Evolutionary conservation across 257 asterid species (phyloP).

Genomic region (Salvia miltiorrhiza): DNA sequence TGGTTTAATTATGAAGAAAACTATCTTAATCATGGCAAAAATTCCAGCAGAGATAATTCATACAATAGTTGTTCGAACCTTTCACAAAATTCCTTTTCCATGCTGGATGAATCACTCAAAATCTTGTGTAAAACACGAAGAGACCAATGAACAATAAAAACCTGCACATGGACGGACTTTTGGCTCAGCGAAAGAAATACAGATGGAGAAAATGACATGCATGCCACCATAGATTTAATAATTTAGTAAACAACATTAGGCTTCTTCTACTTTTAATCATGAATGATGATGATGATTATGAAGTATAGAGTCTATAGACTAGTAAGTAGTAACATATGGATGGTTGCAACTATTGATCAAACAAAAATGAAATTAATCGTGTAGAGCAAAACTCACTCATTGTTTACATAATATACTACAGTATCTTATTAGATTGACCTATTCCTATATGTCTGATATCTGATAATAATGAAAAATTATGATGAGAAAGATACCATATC

Average conservation of each 20-base stretch:
- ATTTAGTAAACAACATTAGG: neutral
- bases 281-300: neutral
- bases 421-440: neutral
- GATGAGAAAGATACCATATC: constrained; percentile 2
- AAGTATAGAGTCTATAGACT: neutral
- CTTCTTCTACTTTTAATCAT: neutral
- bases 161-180: constrained; percentile 45
- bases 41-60: neutral
- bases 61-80: constrained; percentile 45
- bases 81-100: constrained; percentile 36
- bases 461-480: neutral
- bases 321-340: neutral
- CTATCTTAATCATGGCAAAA: constrained; percentile 4
- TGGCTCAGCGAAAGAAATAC: constrained; percentile 20
- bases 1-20: constrained; percentile 13
- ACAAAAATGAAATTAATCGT: neutral
- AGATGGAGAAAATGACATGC: neutral
- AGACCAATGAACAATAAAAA: constrained; percentile 56
- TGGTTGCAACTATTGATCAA: neutral
- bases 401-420: neutral
- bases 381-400: neutral
- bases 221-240: neutral
- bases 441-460: neutral
- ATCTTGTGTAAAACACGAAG: constrained; percentile 60
- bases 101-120: constrained; percentile 42